These are phyloP conservation scores for Hirsutella minnesotensis DNA, from an alignment of 2,329 filamentous ascomycete species.

Conservation along the genomic window DNA sequence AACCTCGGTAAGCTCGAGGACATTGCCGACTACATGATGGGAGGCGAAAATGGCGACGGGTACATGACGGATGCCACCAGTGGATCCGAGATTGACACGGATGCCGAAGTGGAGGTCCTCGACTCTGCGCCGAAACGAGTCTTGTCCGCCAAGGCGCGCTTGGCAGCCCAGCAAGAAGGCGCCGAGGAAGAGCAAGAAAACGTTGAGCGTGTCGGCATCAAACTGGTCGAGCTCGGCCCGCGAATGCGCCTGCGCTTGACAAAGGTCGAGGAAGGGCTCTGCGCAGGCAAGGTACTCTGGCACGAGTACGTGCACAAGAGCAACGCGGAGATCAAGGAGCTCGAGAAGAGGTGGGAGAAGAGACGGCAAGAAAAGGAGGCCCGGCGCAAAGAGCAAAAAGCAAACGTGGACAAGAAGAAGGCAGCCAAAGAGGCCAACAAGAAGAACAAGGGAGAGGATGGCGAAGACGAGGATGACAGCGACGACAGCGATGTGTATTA, in stretches of 20 bases:
- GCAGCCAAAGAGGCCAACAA: slow-evolving; percentile 28
- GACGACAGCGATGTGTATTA: slow-evolving; percentile 33
- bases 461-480: slow-evolving; percentile 21
- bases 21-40: slow-evolving; percentile 88
- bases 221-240: slow-evolving; percentile 83
- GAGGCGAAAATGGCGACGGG: slow-evolving; percentile 59
- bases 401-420: slow-evolving; percentile 82
- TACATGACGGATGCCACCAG: slow-evolving; percentile 80
- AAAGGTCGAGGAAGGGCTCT: slow-evolving; percentile 93
- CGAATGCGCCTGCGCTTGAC: slow-evolving; percentile 80
- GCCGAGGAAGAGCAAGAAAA: slow-evolving; percentile 37
- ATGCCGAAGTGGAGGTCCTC: slow-evolving; percentile 84
- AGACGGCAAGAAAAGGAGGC: slow-evolving; percentile 70
- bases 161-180: slow-evolving; percentile 24
- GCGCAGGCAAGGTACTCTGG: slow-evolving; percentile 88
- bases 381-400: slow-evolving; percentile 70
- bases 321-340: slow-evolving; percentile 59
- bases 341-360: slow-evolving; percentile 77
- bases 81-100: slow-evolving; percentile 85
- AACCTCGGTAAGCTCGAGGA: slow-evolving; percentile 87
- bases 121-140: slow-evolving; percentile 54
- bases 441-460: slow-evolving; percentile 22
- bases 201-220: slow-evolving; percentile 79
- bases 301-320: slow-evolving; percentile 89
- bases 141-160: slow-evolving; percentile 37